A percentile compares a stretch with the other conserved stretches of the same genome.
phyloP scores from a whole-genome alignment of 257 asterid genomes.

The Jaltomata sinuosa region DNA sequence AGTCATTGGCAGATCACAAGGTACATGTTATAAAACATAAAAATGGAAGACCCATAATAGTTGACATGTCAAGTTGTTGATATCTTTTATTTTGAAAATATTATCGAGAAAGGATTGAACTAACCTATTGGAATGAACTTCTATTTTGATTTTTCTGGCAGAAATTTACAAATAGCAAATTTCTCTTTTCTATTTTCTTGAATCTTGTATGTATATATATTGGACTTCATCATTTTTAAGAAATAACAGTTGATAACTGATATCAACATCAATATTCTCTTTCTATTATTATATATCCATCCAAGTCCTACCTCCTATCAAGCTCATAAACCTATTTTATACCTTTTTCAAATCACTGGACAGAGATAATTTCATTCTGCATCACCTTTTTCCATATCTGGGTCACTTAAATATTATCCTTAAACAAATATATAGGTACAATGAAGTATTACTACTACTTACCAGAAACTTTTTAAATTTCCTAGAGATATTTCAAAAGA shows the following conservation, averaged over 20 bases:
- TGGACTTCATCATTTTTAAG: not conserved
- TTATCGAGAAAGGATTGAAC: not conserved
- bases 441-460: not conserved
- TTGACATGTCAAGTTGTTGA: not conserved
- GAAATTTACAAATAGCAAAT: not conserved
- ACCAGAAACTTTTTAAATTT: not conserved
- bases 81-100: not conserved
- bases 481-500: not conserved
- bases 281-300: not conserved
- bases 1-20: not conserved
- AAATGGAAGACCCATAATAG: not conserved
- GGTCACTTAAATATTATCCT: not conserved
- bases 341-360: not conserved
- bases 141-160: not conserved
- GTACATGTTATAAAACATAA: not conserved
- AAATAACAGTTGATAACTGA: not conserved
- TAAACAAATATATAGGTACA: not conserved
- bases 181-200: not conserved
- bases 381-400: not conserved
- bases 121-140: not conserved
- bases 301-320: not conserved
- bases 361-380: not conserved
- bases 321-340: not conserved
- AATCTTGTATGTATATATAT: no score
- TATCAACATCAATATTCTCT: not conserved